Conservation (phyloP, 208 protist genomes). For the Acanthamoeba divionensis region DNA sequence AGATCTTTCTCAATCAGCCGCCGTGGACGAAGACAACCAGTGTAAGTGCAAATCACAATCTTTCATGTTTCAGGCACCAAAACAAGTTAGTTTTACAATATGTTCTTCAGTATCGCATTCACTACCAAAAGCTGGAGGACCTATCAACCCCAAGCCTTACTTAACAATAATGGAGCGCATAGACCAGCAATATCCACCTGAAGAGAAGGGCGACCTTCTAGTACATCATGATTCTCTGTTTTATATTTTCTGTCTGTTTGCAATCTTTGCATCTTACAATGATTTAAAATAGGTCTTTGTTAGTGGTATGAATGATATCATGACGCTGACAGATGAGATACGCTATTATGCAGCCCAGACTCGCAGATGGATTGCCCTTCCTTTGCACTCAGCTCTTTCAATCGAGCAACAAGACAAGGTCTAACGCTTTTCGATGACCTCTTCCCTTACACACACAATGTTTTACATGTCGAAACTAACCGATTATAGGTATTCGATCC, state of each 20-base stretch:
- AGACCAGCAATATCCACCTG: constrained; percentile 49
- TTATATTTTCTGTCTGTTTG: background rate
- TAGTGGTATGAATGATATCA: constrained; percentile 64
- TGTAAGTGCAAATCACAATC: too few species aligned
- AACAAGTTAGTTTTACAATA: too few species aligned
- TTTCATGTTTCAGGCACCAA: too few species aligned
- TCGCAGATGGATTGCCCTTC: constrained; percentile 50
- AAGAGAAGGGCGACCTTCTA: constrained; percentile 61
- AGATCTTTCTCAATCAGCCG: background rate
- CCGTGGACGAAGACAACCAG: background rate
- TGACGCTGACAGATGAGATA: constrained; percentile 56
- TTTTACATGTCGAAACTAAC: background rate
- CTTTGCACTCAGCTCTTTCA: constrained; percentile 63
- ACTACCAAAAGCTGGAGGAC: background rate
- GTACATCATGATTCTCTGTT: background rate
- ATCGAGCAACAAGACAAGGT: constrained; percentile 68
- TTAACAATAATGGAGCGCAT: constrained; percentile 46
- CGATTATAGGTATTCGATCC: constrained; percentile 85
- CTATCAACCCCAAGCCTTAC: constrained; percentile 4
- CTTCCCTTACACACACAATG: background rate
- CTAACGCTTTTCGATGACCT: constrained; percentile 49
- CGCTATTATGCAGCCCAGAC: constrained; percentile 2
- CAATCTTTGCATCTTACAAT: background rate
- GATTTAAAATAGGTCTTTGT: constrained; percentile 42
- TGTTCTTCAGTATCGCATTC: background rate